phyloP scores from a whole-genome alignment of 257 asterid species.

The Solanum virginianum region DNA sequence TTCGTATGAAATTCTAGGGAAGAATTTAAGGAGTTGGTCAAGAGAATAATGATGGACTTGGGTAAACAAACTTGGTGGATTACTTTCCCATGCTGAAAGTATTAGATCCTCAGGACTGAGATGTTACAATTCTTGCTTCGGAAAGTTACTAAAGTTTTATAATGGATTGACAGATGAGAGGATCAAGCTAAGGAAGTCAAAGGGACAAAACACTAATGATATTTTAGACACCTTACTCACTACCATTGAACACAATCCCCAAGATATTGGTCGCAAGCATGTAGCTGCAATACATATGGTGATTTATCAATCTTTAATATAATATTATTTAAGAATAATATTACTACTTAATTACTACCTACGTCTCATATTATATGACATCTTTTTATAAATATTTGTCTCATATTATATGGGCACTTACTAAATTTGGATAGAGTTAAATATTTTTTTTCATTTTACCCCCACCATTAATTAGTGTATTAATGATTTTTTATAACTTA shows the following conservation, averaged over 20 bases:
- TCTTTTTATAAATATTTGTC: too few species aligned
- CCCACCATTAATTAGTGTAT: too few species aligned
- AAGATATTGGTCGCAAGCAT: background rate
- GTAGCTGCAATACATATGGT: background rate
- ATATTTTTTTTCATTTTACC: too few species aligned
- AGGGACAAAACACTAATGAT: background rate
- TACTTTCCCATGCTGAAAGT: conserved; percentile 28
- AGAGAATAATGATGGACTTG: conserved; percentile 16
- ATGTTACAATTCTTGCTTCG: background rate
- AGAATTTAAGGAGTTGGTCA: background rate
- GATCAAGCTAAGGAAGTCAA: background rate
- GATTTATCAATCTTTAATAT: background rate
- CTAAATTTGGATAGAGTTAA: too few species aligned
- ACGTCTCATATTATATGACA: too few species aligned
- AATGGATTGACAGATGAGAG: background rate
- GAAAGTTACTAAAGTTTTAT: background rate
- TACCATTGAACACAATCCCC: background rate
- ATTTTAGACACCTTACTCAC: background rate
- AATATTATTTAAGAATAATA: too few species aligned
- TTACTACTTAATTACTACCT: too few species aligned
- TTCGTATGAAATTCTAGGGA: conserved; percentile 25
- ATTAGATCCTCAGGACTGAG: conserved; percentile 24
- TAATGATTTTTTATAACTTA: too few species aligned
- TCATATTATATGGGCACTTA: too few species aligned
- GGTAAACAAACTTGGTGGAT: conserved; percentile 30